phyloP scores from a whole-genome alignment of 2,329 filamentous ascomycete species.

The Beauveria rudraprayagi region DNA sequence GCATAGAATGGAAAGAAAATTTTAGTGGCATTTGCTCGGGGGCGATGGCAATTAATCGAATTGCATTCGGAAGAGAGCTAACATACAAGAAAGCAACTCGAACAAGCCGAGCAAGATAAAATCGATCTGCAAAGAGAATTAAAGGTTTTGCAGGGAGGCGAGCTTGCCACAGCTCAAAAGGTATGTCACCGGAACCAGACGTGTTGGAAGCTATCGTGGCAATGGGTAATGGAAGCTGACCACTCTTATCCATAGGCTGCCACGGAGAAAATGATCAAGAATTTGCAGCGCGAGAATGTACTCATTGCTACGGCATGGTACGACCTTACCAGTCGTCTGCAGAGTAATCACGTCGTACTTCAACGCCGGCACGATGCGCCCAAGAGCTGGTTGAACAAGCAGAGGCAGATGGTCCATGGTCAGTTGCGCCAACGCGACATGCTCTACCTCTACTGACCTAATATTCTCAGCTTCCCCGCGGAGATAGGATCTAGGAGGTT shows the following conservation, averaged over 20 bases:
- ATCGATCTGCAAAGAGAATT: conserved; percentile 47
- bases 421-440: conserved; percentile 35
- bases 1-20: neutral
- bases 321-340: conserved; percentile 67
- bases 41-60: too few relatives aligned
- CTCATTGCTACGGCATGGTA: conserved; percentile 83
- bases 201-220: neutral
- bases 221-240: neutral
- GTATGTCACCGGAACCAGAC: conserved; percentile 29
- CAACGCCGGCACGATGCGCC: conserved; percentile 67
- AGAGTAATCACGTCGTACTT: conserved; percentile 75
- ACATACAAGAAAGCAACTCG: conserved; percentile 41
- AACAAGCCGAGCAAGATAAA: conserved; percentile 48
- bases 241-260: conserved; percentile 31
- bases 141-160: conserved; percentile 43
- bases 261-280: conserved; percentile 51
- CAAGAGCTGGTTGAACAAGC: conserved; percentile 78
- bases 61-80: neutral
- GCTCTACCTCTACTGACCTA: conserved; percentile 36
- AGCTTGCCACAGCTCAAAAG: conserved; percentile 42
- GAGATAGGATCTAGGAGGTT: conserved; percentile 34
- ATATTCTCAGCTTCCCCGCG: conserved; percentile 35
- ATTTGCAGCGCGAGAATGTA: conserved; percentile 67
- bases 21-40: neutral
- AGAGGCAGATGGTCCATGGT: conserved; percentile 64